phyloP scores from a whole-genome alignment of 192 early-diverging fungal species.

The Coemansia sp. region DNA sequence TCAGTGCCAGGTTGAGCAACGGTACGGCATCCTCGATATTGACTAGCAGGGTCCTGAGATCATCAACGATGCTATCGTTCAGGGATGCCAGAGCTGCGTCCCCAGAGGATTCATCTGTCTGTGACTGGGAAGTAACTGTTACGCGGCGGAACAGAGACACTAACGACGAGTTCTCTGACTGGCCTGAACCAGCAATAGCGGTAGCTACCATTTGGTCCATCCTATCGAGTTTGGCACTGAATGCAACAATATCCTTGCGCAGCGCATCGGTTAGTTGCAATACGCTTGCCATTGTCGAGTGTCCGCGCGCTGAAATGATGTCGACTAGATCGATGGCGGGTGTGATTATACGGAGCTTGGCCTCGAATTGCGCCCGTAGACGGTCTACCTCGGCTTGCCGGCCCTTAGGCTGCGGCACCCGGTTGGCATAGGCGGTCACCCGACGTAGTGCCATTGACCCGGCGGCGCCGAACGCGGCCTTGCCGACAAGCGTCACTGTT shows the following conservation, averaged over 20 bases:
- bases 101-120: no score
- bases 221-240: constrained; percentile 36
- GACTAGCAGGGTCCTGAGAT: constrained; percentile 32
- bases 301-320: constrained; percentile 62
- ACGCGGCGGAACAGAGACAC: constrained; percentile 10
- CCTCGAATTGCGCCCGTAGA: constrained; percentile 53
- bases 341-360: constrained; percentile 57
- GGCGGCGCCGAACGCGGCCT: constrained; percentile 59
- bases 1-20: constrained; percentile 56
- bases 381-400: constrained; percentile 35
- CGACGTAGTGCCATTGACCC: constrained; percentile 52
- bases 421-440: constrained; percentile 50
- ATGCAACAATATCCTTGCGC: constrained; percentile 56
- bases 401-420: constrained; percentile 18
- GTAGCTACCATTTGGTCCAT: constrained; percentile 4
- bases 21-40: constrained; percentile 58
- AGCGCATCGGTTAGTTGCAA: constrained; percentile 58
- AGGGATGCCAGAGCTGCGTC: neutral
- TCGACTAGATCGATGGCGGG: constrained; percentile 74
- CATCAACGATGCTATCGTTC: constrained; percentile 9
- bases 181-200: no score
- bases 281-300: constrained; percentile 59
- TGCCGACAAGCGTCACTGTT: constrained; percentile 62
- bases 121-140: neutral
- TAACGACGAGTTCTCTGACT: neutral